Percentiles rank a stretch among this genome's conserved stretches.
These are phyloP conservation scores for Triadica sebifera DNA, from an alignment of 345 rosid species.

Conservation along the genomic window DNA sequence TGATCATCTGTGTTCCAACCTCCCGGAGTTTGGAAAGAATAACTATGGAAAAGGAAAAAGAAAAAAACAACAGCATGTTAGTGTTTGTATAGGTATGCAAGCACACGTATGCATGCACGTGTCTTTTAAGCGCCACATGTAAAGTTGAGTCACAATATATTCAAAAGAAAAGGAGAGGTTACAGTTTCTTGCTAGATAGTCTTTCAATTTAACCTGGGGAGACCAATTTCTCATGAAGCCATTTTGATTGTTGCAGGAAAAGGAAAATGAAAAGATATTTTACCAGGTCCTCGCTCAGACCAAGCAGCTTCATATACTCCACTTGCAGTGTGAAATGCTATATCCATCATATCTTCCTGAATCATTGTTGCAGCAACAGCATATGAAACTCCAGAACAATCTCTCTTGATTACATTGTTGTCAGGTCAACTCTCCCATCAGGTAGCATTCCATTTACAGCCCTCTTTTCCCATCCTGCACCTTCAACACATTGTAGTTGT, in stretches of 20 bases:
- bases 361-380: constrained; percentile 90
- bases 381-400: constrained; percentile 96
- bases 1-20: constrained; percentile 64
- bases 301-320: constrained; percentile 79
- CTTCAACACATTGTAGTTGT: constrained; percentile 73
- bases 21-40: constrained; percentile 91
- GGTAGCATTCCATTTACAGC: constrained; percentile 97
- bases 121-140: too few relatives aligned
- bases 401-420: constrained; percentile 85
- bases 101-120: too few relatives aligned
- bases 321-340: constrained; percentile 73
- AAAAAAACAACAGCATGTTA: constrained; percentile 3
- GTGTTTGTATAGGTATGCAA: neutral
- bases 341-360: constrained; percentile 65
- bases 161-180: too few relatives aligned
- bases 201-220: neutral
- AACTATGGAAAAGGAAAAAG: constrained; percentile 34
- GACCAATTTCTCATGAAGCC: neutral
- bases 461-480: constrained; percentile 70
- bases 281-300: constrained; percentile 85
- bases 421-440: constrained; percentile 67
- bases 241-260: neutral
- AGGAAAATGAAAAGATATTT: constrained; percentile 6
- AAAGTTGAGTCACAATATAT: too few relatives aligned
- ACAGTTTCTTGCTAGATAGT: too few relatives aligned